Conservation (phyloP, 257 asterid genomes). For the Penstemon davidsonii region DNA sequence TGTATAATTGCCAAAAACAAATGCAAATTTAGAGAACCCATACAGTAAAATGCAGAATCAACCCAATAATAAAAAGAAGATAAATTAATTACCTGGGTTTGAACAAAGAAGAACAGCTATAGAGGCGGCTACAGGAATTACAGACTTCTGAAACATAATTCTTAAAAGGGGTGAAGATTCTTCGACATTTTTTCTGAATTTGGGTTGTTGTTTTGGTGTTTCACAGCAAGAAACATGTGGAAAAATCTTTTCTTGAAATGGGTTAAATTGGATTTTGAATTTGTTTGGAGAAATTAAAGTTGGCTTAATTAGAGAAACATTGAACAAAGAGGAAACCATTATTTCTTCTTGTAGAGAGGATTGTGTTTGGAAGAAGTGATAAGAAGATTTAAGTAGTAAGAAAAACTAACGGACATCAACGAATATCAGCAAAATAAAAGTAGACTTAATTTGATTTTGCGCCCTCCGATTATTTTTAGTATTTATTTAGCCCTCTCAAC, state of each 20-base stretch:
- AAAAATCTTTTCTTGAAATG: background rate
- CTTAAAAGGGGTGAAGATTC: slow-evolving; percentile 18
- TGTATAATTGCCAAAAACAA: background rate
- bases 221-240: slow-evolving; percentile 35
- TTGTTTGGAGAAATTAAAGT: slow-evolving; percentile 21
- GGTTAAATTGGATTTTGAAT: slow-evolving; percentile 22
- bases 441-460: too few relatives aligned
- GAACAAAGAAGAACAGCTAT: slow-evolving; percentile 52
- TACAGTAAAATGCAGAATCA: slow-evolving; percentile 19
- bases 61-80: slow-evolving; percentile 19
- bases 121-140: slow-evolving; percentile 53
- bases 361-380: slow-evolving; percentile 31
- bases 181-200: slow-evolving; percentile 10
- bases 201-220: slow-evolving; percentile 20
- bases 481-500: too few relatives aligned
- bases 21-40: slow-evolving; percentile 14
- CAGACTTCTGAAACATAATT: slow-evolving; percentile 31
- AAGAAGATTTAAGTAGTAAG: slow-evolving; percentile 18
- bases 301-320: slow-evolving; percentile 31
- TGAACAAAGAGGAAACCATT: slow-evolving; percentile 45
- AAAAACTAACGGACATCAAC: slow-evolving; percentile 26
- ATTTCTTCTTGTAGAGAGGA: slow-evolving; percentile 10
- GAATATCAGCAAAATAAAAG: background rate
- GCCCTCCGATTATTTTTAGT: too few relatives aligned
- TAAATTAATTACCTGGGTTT: slow-evolving; percentile 45